These are phyloP conservation scores for Paecilomyces dactylethromorphus DNA, from an alignment of 2,329 filamentous ascomycete genomes.

Conservation along the genomic window DNA sequence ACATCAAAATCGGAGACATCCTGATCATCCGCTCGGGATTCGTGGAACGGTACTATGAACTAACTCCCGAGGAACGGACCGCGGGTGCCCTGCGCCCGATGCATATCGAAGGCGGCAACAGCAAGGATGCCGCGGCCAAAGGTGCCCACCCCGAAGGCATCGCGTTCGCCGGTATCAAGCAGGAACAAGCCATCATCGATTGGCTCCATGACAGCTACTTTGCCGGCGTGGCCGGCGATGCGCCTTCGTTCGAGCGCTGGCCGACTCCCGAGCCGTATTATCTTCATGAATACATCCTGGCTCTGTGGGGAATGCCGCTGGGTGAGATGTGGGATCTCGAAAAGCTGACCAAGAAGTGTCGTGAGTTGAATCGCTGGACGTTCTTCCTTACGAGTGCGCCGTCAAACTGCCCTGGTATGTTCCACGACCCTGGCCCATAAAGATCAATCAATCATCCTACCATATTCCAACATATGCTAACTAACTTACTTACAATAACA, in stretches of 20 bases:
- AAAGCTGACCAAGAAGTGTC: slow-evolving; percentile 25
- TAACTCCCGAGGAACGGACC: slow-evolving; percentile 26
- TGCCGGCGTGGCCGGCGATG: slow-evolving; percentile 58
- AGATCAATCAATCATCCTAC: no score
- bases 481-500: not conserved
- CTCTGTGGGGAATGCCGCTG: slow-evolving; percentile 39
- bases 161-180: slow-evolving; percentile 45
- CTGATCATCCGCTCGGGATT: slow-evolving; percentile 60
- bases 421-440: not conserved
- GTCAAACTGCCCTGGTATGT: slow-evolving; percentile 33
- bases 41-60: slow-evolving; percentile 51
- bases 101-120: slow-evolving; percentile 15
- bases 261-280: slow-evolving; percentile 39
- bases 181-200: slow-evolving; percentile 50
- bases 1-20: slow-evolving; percentile 57
- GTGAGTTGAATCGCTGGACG: slow-evolving; percentile 28
- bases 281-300: slow-evolving; percentile 36
- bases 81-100: slow-evolving; percentile 22
- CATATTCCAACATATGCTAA: not conserved
- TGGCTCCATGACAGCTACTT: slow-evolving; percentile 68
- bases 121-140: slow-evolving; percentile 27
- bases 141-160: not conserved
- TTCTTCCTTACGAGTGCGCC: slow-evolving; percentile 40
- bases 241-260: slow-evolving; percentile 58
- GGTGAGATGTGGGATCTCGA: slow-evolving; percentile 43